Percentiles rank a stretch among this genome's conserved stretches.
Evolutionary conservation across 495 filamentous ascomycete genomes (phyloP).

Genomic region (Trichoderma virens): DNA sequence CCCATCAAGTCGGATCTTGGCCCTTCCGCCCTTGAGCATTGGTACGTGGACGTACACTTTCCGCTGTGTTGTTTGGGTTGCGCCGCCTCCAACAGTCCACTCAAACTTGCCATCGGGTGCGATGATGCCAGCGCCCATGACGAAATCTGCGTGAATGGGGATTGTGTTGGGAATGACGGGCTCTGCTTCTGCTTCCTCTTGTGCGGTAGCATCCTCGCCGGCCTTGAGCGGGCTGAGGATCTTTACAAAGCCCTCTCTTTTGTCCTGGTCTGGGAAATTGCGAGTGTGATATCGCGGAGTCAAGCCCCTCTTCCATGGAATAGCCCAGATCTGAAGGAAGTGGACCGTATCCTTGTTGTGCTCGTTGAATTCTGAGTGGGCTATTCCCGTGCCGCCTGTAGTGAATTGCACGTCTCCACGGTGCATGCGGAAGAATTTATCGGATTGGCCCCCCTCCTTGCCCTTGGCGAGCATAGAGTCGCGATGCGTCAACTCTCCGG

Average conservation of each 20-base stretch:
- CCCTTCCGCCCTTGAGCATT: conserved; percentile 63
- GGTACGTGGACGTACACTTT: conserved; percentile 73
- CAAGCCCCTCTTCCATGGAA: conserved; percentile 61
- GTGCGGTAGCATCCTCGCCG: conserved; percentile 47
- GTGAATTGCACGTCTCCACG: conserved; percentile 80
- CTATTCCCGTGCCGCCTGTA: conserved; percentile 68
- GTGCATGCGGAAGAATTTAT: conserved; percentile 62
- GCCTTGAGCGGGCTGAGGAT: conserved; percentile 66
- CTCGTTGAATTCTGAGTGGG: conserved; percentile 71
- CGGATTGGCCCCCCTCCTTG: conserved; percentile 39
- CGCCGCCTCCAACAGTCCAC: conserved; percentile 53
- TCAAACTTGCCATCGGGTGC: conserved; percentile 44
- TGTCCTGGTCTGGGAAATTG: conserved; percentile 58
- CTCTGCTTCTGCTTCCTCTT: conserved; percentile 51
- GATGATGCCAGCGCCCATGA: conserved; percentile 67
- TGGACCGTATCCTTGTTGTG: conserved; percentile 56
- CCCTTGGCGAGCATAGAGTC: conserved; percentile 63
- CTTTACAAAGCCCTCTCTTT: conserved; percentile 56
- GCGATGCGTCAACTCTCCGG: conserved; percentile 71
- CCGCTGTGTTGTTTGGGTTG: conserved; percentile 42
- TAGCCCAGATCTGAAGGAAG: conserved; percentile 76
- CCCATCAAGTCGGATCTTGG: conserved; percentile 55
- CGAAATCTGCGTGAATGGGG: conserved; percentile 71
- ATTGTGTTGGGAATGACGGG: conserved; percentile 55
- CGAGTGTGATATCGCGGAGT: conserved; percentile 63